Evolutionary conservation across 352 stramenopile genomes (phyloP).

Genomic region (Pythium plurisporium): DNA sequence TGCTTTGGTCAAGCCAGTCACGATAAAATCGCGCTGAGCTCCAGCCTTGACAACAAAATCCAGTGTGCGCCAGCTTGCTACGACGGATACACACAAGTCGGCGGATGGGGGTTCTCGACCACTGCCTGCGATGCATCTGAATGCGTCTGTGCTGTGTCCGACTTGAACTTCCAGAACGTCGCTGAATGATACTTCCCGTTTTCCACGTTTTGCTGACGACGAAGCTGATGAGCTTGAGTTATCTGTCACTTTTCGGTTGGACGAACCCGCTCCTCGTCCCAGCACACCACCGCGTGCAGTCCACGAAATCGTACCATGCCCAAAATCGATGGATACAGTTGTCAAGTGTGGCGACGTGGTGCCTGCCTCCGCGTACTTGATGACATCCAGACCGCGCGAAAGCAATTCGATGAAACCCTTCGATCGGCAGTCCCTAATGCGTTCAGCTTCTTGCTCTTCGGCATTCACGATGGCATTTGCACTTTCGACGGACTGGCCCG

Average conservation of each 20-base stretch:
- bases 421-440: slow-evolving; percentile 45
- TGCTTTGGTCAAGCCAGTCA: slow-evolving; percentile 32
- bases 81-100: slow-evolving; percentile 53
- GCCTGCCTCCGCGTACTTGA: slow-evolving; percentile 51
- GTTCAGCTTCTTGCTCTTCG: slow-evolving; percentile 25
- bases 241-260: slow-evolving; percentile 15
- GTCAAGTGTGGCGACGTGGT: slow-evolving; percentile 40
- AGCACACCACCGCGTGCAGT: slow-evolving; percentile 31
- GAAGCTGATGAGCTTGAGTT: neutral
- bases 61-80: slow-evolving; percentile 57
- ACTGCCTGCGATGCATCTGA: slow-evolving; percentile 24
- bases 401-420: slow-evolving; percentile 70
- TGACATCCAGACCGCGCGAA: slow-evolving; percentile 49
- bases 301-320: slow-evolving; percentile 37
- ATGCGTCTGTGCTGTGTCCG: slow-evolving; percentile 48
- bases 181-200: slow-evolving; percentile 32
- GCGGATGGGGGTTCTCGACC: slow-evolving; percentile 22
- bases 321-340: slow-evolving; percentile 53
- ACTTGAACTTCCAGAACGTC: slow-evolving; percentile 54
- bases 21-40: slow-evolving; percentile 54
- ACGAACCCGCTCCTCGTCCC: neutral
- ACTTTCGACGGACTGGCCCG: too few species aligned
- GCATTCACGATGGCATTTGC: too few species aligned
- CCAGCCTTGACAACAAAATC: slow-evolving; percentile 47
- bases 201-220: slow-evolving; percentile 3